Evolutionary conservation across 139 green algal species (phyloP).

Genomic region (Edaphochlamys debaryana): DNA sequence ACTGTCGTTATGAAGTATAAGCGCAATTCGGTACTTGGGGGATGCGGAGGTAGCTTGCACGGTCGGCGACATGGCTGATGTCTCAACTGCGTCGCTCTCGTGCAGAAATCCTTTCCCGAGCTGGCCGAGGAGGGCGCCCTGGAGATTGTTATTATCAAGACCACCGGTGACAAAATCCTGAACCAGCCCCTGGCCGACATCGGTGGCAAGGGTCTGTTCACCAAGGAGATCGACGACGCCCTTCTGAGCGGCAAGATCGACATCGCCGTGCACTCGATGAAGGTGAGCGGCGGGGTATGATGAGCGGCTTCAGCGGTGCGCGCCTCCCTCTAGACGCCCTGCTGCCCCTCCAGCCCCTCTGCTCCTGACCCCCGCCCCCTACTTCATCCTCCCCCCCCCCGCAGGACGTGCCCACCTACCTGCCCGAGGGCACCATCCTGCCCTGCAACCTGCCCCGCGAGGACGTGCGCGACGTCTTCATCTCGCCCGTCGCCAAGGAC

Average conservation of each 20-base stretch:
- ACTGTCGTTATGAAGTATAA: not conserved
- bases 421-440: constrained; percentile 94
- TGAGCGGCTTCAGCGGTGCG: not conserved
- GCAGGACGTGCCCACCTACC: constrained; percentile 98
- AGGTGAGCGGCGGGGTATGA: constrained; percentile 74
- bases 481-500: constrained; percentile 81
- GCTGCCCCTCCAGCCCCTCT: too few relatives aligned
- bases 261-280: constrained; percentile 99
- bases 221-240: constrained; percentile 99
- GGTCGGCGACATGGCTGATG: too few relatives aligned
- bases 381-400: too few relatives aligned
- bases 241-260: constrained; percentile 94
- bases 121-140: constrained; percentile 94
- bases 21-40: too few relatives aligned
- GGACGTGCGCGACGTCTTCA: constrained; percentile 98
- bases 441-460: constrained; percentile 98
- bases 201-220: constrained; percentile 99
- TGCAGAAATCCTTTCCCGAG: constrained; percentile 84
- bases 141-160: constrained; percentile 99
- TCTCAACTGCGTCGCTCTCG: too few relatives aligned
- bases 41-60: too few relatives aligned
- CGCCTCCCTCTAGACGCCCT: not conserved
- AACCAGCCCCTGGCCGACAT: constrained; percentile 98
- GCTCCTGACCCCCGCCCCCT: too few relatives aligned
- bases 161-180: constrained; percentile 99